These are phyloP conservation scores for Plenodomus tracheiphilus DNA, from an alignment of 2,329 filamentous ascomycete species.

Conservation along the genomic window DNA sequence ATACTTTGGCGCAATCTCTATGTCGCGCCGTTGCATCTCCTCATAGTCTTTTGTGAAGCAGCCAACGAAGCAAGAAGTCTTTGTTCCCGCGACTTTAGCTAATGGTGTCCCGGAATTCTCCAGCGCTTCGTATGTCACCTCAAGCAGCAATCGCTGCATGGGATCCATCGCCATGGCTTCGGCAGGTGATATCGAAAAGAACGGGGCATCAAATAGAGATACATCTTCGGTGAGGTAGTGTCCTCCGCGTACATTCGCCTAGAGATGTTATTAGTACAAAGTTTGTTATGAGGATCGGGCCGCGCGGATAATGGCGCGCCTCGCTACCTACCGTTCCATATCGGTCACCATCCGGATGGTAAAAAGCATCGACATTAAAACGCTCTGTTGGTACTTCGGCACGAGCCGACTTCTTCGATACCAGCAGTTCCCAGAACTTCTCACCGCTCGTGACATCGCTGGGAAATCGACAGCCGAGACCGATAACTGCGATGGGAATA, in stretches of 20 bases:
- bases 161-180: conserved; percentile 32
- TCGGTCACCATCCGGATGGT: conserved; percentile 16
- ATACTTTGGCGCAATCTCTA: conserved; percentile 15
- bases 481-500: conserved; percentile 33
- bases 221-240: conserved; percentile 25
- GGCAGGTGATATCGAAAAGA: conserved; percentile 24
- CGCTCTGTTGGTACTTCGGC: conserved; percentile 14
- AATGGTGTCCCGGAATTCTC: conserved; percentile 20
- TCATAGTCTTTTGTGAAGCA: conserved; percentile 22
- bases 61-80: conserved; percentile 23
- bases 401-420: conserved; percentile 10
- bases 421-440: conserved; percentile 19
- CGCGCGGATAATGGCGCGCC: neutral
- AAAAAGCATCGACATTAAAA: conserved; percentile 20
- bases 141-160: conserved; percentile 26
- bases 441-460: conserved; percentile 15
- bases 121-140: conserved; percentile 27
- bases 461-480: conserved; percentile 31
- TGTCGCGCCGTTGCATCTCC: conserved; percentile 19
- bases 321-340: conserved; percentile 10
- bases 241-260: conserved; percentile 20
- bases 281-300: neutral
- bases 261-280: neutral
- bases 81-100: conserved; percentile 15
- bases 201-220: conserved; percentile 23